Evolutionary conservation across 1,139 yeast genomes (phyloP), one percentile per base, ranked within the genome.

Genomic region (Taphrina deformans): DNA sequence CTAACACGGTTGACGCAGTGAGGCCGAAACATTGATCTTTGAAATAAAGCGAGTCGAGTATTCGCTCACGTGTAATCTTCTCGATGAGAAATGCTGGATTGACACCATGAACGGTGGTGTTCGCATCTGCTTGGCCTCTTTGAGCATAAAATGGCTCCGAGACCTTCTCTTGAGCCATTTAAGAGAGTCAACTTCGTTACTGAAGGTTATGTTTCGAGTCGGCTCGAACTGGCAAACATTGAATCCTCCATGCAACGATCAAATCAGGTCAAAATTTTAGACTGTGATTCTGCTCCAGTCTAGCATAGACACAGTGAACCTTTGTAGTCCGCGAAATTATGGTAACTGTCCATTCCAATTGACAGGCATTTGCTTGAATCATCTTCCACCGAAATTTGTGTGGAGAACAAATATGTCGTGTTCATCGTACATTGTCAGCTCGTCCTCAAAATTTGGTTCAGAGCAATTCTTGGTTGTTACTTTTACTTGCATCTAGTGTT

Each of bases 11-110:
- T 77, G 86, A 80, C 1, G 79, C 79, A 65, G 85, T 84, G 65
- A 88, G 78, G 18, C 83, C 80, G 69, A 81, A 83, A 65, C 89
- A 83, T 67, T 82, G 77, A 69, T 83, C 85, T 68, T 87, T 86
- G 82, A 88, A 88, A 73, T 87, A 88, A 5, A 85, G 71, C 1
- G 88, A 83, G 70, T 86, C 92, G 62, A 82, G 82, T 9, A 88
- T 85, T 44, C 89, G 77, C 70, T 87, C 90, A 62, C 91, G 77
- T 31, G 85, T 77, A 67, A 88, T 87, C 66, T 87, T 85, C 71
- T 87, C 93, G 4, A 88, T 77, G 48, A 86, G 75, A 14, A 65
- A 52, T 67, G 63, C 63, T 9, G 63, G 63, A 40, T 59, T 59
- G 40, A 59, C 63, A 46, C 63, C 63, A 38, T 59, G 63, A 9